Conservation (phyloP, 805 yeast genomes). For the Sugiyamaella marilandica region DNA sequence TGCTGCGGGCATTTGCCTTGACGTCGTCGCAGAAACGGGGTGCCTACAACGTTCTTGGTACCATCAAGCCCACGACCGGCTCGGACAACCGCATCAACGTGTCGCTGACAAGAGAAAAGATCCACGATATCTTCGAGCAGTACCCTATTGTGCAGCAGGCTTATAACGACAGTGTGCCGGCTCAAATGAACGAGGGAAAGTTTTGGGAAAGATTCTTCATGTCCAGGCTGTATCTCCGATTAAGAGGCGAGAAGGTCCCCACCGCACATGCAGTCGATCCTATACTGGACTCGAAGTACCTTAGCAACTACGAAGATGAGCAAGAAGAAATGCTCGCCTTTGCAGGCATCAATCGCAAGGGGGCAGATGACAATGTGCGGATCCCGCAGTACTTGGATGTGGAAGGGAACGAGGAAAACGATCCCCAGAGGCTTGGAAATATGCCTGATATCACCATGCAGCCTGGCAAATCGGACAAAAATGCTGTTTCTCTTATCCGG, state of each 20-base stretch:
- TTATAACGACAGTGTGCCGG: constrained; percentile 83
- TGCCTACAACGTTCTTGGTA: constrained; percentile 87
- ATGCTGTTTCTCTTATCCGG: constrained; percentile 68
- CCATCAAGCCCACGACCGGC: constrained; percentile 90
- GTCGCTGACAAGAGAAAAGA: constrained; percentile 84
- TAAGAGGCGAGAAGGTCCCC: constrained; percentile 83
- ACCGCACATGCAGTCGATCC: constrained; percentile 76
- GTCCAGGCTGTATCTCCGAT: constrained; percentile 77
- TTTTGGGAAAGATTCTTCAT: constrained; percentile 96
- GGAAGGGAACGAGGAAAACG: constrained; percentile 76
- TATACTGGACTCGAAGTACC: constrained; percentile 69
- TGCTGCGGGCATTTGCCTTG: constrained; percentile 80
- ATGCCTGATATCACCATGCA: constrained; percentile 86
- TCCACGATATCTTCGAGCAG: constrained; percentile 82
- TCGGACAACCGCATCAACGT: constrained; percentile 92
- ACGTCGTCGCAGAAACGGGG: constrained; percentile 82
- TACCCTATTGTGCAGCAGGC: constrained; percentile 90
- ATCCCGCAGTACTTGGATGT: constrained; percentile 74
- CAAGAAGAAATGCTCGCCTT: constrained; percentile 16
- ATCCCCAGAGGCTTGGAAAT: constrained; percentile 70
- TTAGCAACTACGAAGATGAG: constrained; percentile 62
- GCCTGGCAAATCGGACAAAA: constrained; percentile 53
- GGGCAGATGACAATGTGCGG: constrained; percentile 21
- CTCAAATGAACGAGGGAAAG: constrained; percentile 74
- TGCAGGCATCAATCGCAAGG: constrained; percentile 17